Base-by-base conservation (phyloP, 1,284 basidiomycete genomes). In the Fomes fomentarius region DNA sequence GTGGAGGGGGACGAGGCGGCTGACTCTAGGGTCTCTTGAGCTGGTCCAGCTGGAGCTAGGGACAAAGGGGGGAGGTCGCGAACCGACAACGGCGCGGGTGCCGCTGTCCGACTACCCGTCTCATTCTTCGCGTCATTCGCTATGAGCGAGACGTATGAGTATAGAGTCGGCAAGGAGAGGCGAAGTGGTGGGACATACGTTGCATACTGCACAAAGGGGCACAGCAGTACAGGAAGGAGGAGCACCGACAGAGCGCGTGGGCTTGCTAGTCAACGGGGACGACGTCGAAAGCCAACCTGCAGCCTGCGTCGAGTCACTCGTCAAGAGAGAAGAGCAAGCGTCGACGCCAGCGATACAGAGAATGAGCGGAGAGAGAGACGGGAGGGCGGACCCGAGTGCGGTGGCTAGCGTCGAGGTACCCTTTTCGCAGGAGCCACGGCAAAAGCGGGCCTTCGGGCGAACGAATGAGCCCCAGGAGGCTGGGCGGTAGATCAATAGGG, bases 1-100 rank as follows among this genome's bases (percentile, higher is more conserved):
- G 57, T 17, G 10, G 54, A 61, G 26, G 60, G 57, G 5, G 60
- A 58, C 19, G 54, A 56, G 30, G 46, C 54, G 31, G 33, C 37
- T 0, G 57, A 59, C 17, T 43, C 47, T 4, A 49, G 28, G 28
- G 7, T 12, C 28, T 30, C 28, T 30, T 30, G 31, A n/a, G 45
- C 38, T 26, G 54, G 57, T n/a, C 31, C 43, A n/a, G 45, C 31
- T 1, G 47, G 14, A n/a, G 33, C 42, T 6, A 50, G 44, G 19
- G 52, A 34, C 25, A n/a, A 22, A 7, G 51, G 40, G 3, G 58
- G 46, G 30, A 52, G 46, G 47, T 54, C 54, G 35, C 50, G 54
- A 12, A 47, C 34, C 1, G 48, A 41, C 30, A 61, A 46, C 2
- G 59, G 53, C 14, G 45, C 25, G 15, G 55, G 31, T 9, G 37